A percentile compares a stretch with the other conserved stretches of the same genome.
These are phyloP conservation scores for Phycomyces nitens DNA, from an alignment of 192 early-diverging fungal genomes.

Conservation along the genomic window DNA sequence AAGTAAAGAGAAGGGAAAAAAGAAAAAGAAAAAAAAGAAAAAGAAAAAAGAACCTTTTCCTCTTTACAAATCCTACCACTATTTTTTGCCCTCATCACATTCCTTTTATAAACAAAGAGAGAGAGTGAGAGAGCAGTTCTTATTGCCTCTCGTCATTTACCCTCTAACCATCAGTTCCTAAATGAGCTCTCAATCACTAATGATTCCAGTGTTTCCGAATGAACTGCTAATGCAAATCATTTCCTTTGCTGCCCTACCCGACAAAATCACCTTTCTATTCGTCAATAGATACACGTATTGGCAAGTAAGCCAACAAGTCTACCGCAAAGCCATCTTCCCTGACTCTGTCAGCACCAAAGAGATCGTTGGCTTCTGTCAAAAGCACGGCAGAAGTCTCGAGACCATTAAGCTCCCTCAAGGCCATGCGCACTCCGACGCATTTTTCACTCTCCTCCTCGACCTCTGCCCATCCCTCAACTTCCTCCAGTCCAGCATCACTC, in stretches of 20 bases:
- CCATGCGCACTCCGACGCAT: slow-evolving; percentile 6
- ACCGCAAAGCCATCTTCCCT: slow-evolving; percentile 21
- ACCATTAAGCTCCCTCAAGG: slow-evolving; percentile 23
- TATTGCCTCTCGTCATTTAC: not conserved
- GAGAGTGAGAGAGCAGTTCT: not conserved
- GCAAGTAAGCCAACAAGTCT: slow-evolving; percentile 12
- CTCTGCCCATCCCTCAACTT: slow-evolving; percentile 22
- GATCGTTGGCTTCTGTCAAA: slow-evolving; percentile 22
- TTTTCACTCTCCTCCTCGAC: slow-evolving; percentile 10
- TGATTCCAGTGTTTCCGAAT: slow-evolving; percentile 15
- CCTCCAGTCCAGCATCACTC: slow-evolving; percentile 14
- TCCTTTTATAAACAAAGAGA: no score
- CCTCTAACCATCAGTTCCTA: not conserved
- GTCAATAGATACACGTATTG: slow-evolving; percentile 20
- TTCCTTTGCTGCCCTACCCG: not conserved
- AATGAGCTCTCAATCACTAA: no score
- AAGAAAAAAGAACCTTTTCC: no score
- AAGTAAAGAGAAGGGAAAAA: not conserved
- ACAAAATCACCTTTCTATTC: slow-evolving; percentile 11
- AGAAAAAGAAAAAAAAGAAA: slow-evolving; percentile 2
- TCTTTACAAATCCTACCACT: no score
- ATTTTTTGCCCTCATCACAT: no score
- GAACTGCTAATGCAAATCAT: slow-evolving; percentile 28
- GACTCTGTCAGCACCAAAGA: slow-evolving; percentile 14
- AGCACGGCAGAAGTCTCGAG: slow-evolving; percentile 12